phyloP scores from a whole-genome alignment of 2,329 filamentous ascomycete species.

The Penicillium sp. region DNA sequence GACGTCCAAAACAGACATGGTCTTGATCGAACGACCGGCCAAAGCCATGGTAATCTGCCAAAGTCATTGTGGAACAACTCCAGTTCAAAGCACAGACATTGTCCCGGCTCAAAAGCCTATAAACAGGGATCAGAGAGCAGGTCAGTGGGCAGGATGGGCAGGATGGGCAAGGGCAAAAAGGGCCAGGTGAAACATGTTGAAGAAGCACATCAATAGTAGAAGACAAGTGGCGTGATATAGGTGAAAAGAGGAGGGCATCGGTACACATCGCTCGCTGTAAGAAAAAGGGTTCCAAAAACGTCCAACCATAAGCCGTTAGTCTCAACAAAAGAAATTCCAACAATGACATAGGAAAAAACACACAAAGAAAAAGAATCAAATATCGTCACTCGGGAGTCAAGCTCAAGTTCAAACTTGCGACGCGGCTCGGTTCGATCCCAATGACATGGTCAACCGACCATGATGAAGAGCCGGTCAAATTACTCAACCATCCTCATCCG shows the following conservation, averaged over 20 bases:
- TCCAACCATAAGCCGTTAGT: constrained; percentile 35
- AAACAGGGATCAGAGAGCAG: constrained; percentile 20
- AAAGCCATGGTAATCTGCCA: not conserved
- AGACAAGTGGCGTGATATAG: constrained; percentile 11
- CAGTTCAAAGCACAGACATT: constrained; percentile 13
- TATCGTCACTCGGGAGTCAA: no score
- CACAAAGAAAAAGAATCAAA: constrained; percentile 19
- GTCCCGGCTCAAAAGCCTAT: constrained; percentile 18
- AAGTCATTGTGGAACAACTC: constrained; percentile 1
- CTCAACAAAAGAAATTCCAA: constrained; percentile 23
- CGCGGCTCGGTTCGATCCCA: not conserved
- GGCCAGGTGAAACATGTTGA: not conserved
- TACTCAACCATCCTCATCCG: constrained; percentile 53
- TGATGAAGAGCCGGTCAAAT: not conserved
- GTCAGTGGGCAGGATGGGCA: constrained; percentile 6
- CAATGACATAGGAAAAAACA: not conserved
- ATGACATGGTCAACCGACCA: not conserved
- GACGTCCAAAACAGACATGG: not conserved
- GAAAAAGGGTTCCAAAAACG: constrained; percentile 28
- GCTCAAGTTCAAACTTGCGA: not conserved
- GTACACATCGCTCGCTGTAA: constrained; percentile 41
- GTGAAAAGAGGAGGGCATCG: constrained; percentile 18
- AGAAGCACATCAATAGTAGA: constrained; percentile 18
- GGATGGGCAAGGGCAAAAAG: not conserved
- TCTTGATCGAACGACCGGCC: not conserved